These are phyloP conservation scores for Pyrus pyrifolia DNA, from an alignment of 306 rosid genomes.

Conservation along the genomic window DNA sequence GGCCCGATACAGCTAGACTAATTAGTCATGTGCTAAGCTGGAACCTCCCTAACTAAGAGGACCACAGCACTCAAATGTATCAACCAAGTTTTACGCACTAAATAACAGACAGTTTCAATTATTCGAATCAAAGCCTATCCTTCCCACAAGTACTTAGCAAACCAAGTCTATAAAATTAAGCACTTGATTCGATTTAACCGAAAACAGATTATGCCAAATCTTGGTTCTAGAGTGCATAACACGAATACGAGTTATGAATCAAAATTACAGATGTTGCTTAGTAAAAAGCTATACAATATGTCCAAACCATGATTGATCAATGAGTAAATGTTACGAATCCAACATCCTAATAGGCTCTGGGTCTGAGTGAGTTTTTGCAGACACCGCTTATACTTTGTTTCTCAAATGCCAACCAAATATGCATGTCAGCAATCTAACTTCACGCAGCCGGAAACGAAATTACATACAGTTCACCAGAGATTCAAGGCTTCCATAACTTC, in stretches of 20 bases:
- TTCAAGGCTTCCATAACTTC: conserved; percentile 95
- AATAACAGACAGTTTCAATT: too few species aligned
- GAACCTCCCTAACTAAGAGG: too few species aligned
- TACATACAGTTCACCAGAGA: not conserved
- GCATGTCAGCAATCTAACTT: not conserved
- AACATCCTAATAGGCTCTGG: not conserved
- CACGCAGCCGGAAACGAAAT: not conserved
- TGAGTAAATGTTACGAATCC: not conserved
- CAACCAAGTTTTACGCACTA: too few species aligned
- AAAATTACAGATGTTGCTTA: not conserved
- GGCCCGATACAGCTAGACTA: too few species aligned
- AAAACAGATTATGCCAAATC: not conserved
- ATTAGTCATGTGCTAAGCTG: rapidly evolving
- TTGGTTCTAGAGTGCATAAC: not conserved
- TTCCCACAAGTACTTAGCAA: too few species aligned
- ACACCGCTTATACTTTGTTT: not conserved
- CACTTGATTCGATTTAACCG: too few species aligned
- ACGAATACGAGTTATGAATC: not conserved
- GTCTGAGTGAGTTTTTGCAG: not conserved
- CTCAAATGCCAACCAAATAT: not conserved
- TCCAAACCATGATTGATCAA: not conserved
- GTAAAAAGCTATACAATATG: not conserved
- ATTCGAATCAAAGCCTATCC: too few species aligned
- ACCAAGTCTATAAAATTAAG: too few species aligned
- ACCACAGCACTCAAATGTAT: too few species aligned